Percentiles rank a stretch among this genome's conserved stretches.
Conservation (phyloP, 2,329 filamentous ascomycete genomes). For the Verruconis gallopava region DNA sequence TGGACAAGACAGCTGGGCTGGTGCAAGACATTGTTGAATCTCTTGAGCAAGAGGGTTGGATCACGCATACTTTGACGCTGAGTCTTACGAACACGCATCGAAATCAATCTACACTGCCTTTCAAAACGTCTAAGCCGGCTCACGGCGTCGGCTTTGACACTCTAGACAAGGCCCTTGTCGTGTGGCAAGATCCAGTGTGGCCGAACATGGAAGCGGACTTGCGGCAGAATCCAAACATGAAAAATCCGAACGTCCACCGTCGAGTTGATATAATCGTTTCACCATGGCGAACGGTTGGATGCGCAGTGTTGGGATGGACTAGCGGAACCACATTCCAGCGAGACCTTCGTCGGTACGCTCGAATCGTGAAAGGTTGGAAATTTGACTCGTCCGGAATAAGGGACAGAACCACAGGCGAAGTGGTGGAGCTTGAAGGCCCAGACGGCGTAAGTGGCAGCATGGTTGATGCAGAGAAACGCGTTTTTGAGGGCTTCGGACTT, state of each 20-base stretch:
- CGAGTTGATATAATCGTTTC: slow-evolving; percentile 86
- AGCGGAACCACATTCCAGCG: slow-evolving; percentile 83
- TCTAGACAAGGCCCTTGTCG: slow-evolving; percentile 81
- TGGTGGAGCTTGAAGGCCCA: slow-evolving; percentile 52
- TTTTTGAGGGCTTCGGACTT: slow-evolving; percentile 66
- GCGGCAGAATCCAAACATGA: slow-evolving; percentile 25
- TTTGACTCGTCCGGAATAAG: slow-evolving; percentile 86
- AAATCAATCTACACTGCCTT: slow-evolving; percentile 52
- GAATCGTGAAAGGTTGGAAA: slow-evolving; percentile 58
- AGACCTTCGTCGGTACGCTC: slow-evolving; percentile 70
- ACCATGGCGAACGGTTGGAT: slow-evolving; percentile 80
- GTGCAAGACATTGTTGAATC: slow-evolving; percentile 56
- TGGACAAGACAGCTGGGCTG: slow-evolving; percentile 54
- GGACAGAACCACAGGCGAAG: slow-evolving; percentile 51
- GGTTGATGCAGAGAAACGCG: slow-evolving; percentile 59
- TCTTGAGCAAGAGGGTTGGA: slow-evolving; percentile 54
- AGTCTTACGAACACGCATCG: slow-evolving; percentile 58
- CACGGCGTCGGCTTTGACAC: slow-evolving; percentile 86
- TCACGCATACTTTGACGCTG: slow-evolving; percentile 71
- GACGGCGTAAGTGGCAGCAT: slow-evolving; percentile 33
- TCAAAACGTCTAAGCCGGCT: slow-evolving; percentile 28
- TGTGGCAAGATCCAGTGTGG: slow-evolving; percentile 64
- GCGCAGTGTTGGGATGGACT: slow-evolving; percentile 77
- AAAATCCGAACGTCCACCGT: slow-evolving; percentile 63
- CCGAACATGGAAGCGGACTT: slow-evolving; percentile 25